A percentile compares a stretch with the other conserved stretches of the same genome.
These are phyloP conservation scores for Pseudogymnoascus sp. DNA, from an alignment of 2,329 filamentous ascomycete species.

Conservation along the genomic window DNA sequence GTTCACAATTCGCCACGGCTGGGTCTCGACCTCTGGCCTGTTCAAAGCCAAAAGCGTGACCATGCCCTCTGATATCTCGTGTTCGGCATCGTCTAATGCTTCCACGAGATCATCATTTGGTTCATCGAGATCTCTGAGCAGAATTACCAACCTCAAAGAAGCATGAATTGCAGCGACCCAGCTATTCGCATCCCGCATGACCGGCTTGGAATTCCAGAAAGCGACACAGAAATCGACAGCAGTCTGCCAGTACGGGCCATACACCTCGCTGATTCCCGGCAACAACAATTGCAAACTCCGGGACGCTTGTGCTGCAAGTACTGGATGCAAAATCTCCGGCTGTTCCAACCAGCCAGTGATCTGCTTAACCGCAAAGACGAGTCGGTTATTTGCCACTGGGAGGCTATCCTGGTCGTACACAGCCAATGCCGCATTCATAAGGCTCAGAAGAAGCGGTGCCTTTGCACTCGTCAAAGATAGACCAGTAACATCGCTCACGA, in stretches of 20 bases:
- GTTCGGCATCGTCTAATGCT: conserved; percentile 53
- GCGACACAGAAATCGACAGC: conserved; percentile 49
- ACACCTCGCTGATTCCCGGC: conserved; percentile 69
- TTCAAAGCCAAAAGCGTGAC: conserved; percentile 53
- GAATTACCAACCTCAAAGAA: conserved; percentile 61
- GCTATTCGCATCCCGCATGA: conserved; percentile 34
- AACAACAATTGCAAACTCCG: conserved; percentile 53
- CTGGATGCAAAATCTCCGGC: conserved; percentile 35
- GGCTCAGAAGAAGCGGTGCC: conserved; percentile 40
- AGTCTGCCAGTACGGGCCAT: conserved; percentile 79
- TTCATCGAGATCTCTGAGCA: conserved; percentile 56
- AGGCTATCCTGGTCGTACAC: conserved; percentile 45
- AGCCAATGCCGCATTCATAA: conserved; percentile 44
- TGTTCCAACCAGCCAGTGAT: conserved; percentile 63
- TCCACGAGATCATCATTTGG: conserved; percentile 82
- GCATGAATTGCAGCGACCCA: conserved; percentile 58
- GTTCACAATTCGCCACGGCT: conserved; percentile 68
- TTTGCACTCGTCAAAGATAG: conserved; percentile 36
- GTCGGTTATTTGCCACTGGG: conserved; percentile 45
- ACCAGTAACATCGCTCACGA: conserved; percentile 52
- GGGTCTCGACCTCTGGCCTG: conserved; percentile 37
- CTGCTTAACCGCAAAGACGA: conserved; percentile 70
- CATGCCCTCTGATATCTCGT: conserved; percentile 47
- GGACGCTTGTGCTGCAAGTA: conserved; percentile 43
- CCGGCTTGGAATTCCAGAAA: conserved; percentile 44